Percentiles rank a stretch among this genome's conserved stretches.
phyloP scores from a whole-genome alignment of 352 stramenopile species.

The Phytophthora crassamura region DNA sequence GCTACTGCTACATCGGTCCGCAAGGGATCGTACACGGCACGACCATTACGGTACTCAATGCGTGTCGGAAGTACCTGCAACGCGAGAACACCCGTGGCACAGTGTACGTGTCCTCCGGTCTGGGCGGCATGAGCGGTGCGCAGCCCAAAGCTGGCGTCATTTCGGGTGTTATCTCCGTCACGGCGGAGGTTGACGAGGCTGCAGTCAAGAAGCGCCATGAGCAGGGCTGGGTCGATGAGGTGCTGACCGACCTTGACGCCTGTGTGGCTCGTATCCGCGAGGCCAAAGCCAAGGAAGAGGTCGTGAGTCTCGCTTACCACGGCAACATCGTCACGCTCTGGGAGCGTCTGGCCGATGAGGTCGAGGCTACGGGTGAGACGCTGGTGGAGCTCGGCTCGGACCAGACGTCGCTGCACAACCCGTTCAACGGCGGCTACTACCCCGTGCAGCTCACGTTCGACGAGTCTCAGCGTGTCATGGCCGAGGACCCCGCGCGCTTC shows the following conservation, averaged over 20 bases:
- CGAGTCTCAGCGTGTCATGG: constrained; percentile 86
- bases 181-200: constrained; percentile 78
- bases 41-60: constrained; percentile 91
- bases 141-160: constrained; percentile 90
- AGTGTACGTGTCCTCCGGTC: constrained; percentile 87
- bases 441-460: constrained; percentile 85
- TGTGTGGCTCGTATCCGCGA: constrained; percentile 68
- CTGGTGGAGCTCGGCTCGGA: constrained; percentile 89
- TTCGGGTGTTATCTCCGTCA: constrained; percentile 86
- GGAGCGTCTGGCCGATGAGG: constrained; percentile 81
- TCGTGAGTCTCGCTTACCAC: constrained; percentile 84
- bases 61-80: constrained; percentile 87
- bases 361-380: constrained; percentile 66
- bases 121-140: constrained; percentile 89
- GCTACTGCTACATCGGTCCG: constrained; percentile 92
- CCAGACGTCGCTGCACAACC: constrained; percentile 92
- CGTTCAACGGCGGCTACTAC: constrained; percentile 92
- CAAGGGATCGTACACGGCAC: constrained; percentile 92
- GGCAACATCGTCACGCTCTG: constrained; percentile 90
- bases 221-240: constrained; percentile 89
- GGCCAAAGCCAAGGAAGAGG: constrained; percentile 66
- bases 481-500: constrained; percentile 73
- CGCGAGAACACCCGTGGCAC: constrained; percentile 75
- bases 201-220: constrained; percentile 88
- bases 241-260: constrained; percentile 69